phyloP scores from a whole-genome alignment of 2,329 filamentous ascomycete genomes.

The Gaeumannomyces sp. region DNA sequence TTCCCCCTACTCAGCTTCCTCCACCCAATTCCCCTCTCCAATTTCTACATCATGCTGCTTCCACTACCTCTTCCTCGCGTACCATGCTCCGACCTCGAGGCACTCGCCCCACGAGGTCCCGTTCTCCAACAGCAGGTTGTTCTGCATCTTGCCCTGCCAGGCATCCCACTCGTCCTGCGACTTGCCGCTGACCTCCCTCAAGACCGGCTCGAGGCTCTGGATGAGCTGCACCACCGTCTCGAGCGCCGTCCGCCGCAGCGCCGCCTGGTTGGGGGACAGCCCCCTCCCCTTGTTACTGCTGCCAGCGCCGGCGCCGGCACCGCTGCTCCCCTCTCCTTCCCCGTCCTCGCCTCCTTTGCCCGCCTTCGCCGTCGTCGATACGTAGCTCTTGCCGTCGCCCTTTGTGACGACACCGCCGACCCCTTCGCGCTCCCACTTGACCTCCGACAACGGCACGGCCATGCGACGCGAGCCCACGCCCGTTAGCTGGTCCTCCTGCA shows the following conservation, averaged over 20 bases:
- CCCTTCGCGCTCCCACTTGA: constrained; percentile 80
- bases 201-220: constrained; percentile 74
- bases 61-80: constrained; percentile 62
- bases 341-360: constrained; percentile 35
- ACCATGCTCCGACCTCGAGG: constrained; percentile 81
- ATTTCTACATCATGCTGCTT: too few relatives aligned
- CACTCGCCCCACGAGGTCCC: constrained; percentile 81
- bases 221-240: constrained; percentile 77
- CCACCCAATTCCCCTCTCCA: not conserved
- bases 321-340: constrained; percentile 22
- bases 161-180: constrained; percentile 87
- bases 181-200: constrained; percentile 79
- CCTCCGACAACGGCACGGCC: constrained; percentile 78
- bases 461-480: constrained; percentile 69
- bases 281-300: constrained; percentile 38
- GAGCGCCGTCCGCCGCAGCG: constrained; percentile 73
- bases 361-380: constrained; percentile 33
- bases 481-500: constrained; percentile 71
- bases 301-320: constrained; percentile 16
- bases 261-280: constrained; percentile 62
- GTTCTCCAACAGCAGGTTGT: constrained; percentile 71
- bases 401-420: constrained; percentile 57
- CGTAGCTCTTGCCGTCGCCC: constrained; percentile 51
- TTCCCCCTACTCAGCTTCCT: not conserved
- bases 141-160: constrained; percentile 85